phyloP scores from a whole-genome alignment of 1,284 basidiomycete genomes.

The Cerrena zonata region DNA sequence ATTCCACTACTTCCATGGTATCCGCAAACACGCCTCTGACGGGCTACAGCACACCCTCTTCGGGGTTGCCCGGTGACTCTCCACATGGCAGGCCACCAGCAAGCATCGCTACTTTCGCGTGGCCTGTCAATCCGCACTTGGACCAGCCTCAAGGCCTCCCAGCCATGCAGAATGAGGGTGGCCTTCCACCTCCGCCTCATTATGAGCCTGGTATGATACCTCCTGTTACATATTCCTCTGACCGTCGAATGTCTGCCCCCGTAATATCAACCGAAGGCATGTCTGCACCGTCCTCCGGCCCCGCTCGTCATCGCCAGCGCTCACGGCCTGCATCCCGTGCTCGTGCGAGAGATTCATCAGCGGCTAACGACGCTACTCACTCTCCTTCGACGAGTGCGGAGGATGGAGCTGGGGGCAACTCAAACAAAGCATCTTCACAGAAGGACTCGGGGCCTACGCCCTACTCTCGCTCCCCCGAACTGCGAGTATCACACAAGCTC shows the following conservation, averaged over 20 bases:
- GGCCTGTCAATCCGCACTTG: slow-evolving; percentile 51
- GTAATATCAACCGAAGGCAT: slow-evolving; percentile 38
- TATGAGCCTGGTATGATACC: slow-evolving; percentile 52
- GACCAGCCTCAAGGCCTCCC: slow-evolving; percentile 30
- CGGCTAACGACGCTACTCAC: slow-evolving; percentile 27
- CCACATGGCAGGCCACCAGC: slow-evolving; percentile 58
- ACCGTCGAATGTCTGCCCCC: slow-evolving; percentile 68
- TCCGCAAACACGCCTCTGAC: slow-evolving; percentile 57
- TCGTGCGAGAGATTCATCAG: slow-evolving; percentile 37
- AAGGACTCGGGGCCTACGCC: slow-evolving; percentile 64
- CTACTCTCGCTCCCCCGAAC: slow-evolving; percentile 89
- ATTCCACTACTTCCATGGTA: slow-evolving; percentile 57
- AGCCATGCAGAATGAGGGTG: slow-evolving; percentile 35
- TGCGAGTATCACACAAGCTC: slow-evolving; percentile 88
- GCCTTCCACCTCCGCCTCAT: slow-evolving; percentile 33
- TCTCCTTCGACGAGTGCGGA: slow-evolving; percentile 28
- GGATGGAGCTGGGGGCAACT: slow-evolving; percentile 18
- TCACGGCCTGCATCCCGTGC: slow-evolving; percentile 68
- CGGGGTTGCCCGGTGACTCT: slow-evolving; percentile 60
- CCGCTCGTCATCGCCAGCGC: slow-evolving; percentile 55
- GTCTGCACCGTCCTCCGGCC: slow-evolving; percentile 37
- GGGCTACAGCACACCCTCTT: slow-evolving; percentile 43
- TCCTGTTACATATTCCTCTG: slow-evolving; percentile 50
- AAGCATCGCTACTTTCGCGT: slow-evolving; percentile 64
- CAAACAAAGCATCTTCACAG: slow-evolving; percentile 21